Conservation (phyloP, 1,284 basidiomycete species). For the Fomitopsis schrenkii region DNA sequence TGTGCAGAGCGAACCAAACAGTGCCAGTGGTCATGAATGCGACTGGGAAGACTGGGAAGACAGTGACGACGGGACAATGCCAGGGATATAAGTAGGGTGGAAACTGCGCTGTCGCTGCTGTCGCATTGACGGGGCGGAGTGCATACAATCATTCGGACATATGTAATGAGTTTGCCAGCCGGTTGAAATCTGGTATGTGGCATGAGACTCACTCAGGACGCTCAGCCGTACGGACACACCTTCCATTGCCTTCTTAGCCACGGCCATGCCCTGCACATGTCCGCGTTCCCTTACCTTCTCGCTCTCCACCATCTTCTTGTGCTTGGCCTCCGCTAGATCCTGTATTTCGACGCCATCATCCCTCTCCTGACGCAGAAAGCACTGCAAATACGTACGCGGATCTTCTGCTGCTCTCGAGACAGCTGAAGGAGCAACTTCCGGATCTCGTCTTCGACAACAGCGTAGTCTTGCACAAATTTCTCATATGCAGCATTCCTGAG, state of each 20-base stretch:
- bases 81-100: too few species aligned
- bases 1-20: too few species aligned
- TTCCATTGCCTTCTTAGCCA: constrained; percentile 26
- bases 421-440: constrained; percentile 21
- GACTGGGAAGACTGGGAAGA: too few species aligned
- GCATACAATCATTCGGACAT: neutral
- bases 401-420: constrained; percentile 17
- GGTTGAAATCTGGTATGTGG: constrained; percentile 7
- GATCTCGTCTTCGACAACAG: constrained; percentile 22
- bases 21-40: too few species aligned
- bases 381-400: constrained; percentile 11
- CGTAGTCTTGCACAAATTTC: constrained; percentile 24
- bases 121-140: too few species aligned
- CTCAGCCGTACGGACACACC: constrained; percentile 12
- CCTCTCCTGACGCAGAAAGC: neutral
- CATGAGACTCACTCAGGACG: neutral
- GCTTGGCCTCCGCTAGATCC: constrained; percentile 16
- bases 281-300: constrained; percentile 23
- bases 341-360: neutral
- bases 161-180: neutral
- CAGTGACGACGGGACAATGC: too few species aligned
- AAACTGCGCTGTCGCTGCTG: too few species aligned
- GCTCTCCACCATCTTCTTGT: constrained; percentile 9
- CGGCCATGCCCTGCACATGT: constrained; percentile 26
- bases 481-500: constrained; percentile 20